Conservation (phyloP, 2,329 filamentous ascomycete species). For the Sporothrix humicola region DNA sequence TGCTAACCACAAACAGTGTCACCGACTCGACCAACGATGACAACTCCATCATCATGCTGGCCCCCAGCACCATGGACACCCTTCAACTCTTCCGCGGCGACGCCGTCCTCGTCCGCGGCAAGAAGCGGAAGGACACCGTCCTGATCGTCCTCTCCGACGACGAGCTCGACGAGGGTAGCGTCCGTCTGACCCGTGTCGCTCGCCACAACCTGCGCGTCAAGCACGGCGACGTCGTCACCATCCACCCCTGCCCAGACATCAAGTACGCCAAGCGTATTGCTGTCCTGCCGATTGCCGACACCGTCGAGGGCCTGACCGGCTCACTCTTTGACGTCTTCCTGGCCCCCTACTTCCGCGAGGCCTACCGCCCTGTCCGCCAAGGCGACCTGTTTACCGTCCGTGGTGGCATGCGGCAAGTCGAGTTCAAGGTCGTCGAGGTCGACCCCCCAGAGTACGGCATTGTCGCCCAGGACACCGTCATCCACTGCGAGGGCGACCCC, state of each 20-base stretch:
- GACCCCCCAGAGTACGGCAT: constrained; percentile 99
- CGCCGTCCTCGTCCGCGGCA: constrained; percentile 96
- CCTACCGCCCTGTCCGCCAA: constrained; percentile 95
- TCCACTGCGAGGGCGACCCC: constrained; percentile 94
- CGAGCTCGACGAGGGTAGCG: constrained; percentile 95
- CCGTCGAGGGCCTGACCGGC: constrained; percentile 94
- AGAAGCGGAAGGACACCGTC: constrained; percentile 99
- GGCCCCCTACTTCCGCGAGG: constrained; percentile 98
- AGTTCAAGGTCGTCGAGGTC: constrained; percentile 99
- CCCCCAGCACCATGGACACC: constrained; percentile 98
- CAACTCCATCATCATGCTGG: constrained; percentile 98
- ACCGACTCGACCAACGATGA: constrained; percentile 99
- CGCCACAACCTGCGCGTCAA: constrained; percentile 98
- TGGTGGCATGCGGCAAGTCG: constrained; percentile 97
- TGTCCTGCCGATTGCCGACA: constrained; percentile 96
- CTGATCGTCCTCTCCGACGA: constrained; percentile 97
- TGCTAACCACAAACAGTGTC: constrained; percentile 64
- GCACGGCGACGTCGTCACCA: constrained; percentile 96
- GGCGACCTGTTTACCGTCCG: constrained; percentile 97
- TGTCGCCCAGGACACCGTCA: constrained; percentile 97
- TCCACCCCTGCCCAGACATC: constrained; percentile 97
- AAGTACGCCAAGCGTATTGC: constrained; percentile 99
- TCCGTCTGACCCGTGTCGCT: constrained; percentile 97
- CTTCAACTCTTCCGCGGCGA: constrained; percentile 98
- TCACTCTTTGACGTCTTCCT: constrained; percentile 99